Evolutionary conservation across 2,329 filamentous ascomycete species (phyloP), one percentile per base, ranked within the genome.

Genomic region (Acrocalymma vagum): DNA sequence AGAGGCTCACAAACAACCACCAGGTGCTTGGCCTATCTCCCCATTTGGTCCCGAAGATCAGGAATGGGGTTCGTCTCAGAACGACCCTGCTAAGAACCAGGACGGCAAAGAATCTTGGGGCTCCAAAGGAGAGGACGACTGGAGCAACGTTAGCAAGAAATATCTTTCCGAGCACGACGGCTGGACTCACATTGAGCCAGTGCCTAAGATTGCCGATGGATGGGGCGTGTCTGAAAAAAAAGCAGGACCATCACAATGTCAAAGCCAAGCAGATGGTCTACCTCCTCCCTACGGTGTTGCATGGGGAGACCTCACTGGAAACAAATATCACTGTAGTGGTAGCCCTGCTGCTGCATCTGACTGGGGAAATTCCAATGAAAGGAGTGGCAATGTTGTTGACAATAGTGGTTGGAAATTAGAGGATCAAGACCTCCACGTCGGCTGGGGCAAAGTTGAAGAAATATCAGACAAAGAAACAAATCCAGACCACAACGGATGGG

Each of bases 11-110:
- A 56, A 38, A 20, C 48, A 59, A 0, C 37, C 48, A 11, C 62
- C 60, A 16, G 62, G 59, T 5, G 58, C 55, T 17, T 63, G 62
- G 62, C 60, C 56, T 4, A 29, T 31, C 5, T 56, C 59, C 10
- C 53, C 54, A 3, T 42, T 41, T 9, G 22, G 15, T 22, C 15
- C 50, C 3, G 28, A 27, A 28, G 11, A 13, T 2, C 24, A 39
- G 7, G 43, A 28, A 7, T 64, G 57, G 57, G 33, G 20, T 10
- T 41, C 42, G 14, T 32, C 16, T 9, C 46, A 50, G 3, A 39
- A 54, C 9, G 45, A 44, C 1, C 15, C 29, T 3, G 34, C 38
- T 4, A 55, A 60, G 6, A 48, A 53, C 4, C 61, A 58, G 58
- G 48, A 57, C 9, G 48, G 44, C 2, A 48, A 48, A 6, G 48